Percentiles rank a stretch among this genome's conserved stretches.
These are phyloP conservation scores for Cylindrotheca closterium DNA, from an alignment of 108 stramenopile genomes.

Conservation along the genomic window DNA sequence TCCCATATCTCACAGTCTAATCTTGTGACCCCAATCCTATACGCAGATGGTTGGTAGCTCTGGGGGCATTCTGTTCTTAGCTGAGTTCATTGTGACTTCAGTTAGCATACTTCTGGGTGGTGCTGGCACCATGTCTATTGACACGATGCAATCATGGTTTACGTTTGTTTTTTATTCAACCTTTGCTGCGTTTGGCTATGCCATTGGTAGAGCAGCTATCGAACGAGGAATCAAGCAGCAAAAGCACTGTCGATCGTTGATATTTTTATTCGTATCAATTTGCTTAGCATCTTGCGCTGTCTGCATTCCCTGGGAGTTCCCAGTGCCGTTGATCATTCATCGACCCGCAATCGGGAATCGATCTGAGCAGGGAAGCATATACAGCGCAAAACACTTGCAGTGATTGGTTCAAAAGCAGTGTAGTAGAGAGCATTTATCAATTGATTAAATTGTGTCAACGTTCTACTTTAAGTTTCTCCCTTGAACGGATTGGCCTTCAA, in stretches of 20 bases:
- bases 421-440: no score
- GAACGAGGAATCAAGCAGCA: conserved; percentile 54
- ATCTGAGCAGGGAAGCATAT: no score
- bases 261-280: conserved; percentile 46
- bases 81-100: conserved; percentile 67
- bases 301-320: conserved; percentile 24
- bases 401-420: no score
- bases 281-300: conserved; percentile 5
- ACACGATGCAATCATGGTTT: conserved; percentile 63
- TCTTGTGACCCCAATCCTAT: no score
- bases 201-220: conserved; percentile 58
- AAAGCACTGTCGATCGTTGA: conserved; percentile 44
- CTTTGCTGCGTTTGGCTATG: conserved; percentile 57
- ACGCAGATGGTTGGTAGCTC: conserved; percentile 74
- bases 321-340: conserved; percentile 11
- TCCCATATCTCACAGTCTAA: no score
- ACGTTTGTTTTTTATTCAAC: conserved; percentile 55
- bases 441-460: no score
- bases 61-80: conserved; percentile 67
- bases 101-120: conserved; percentile 68
- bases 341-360: conserved; percentile 6
- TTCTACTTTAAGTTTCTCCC: conserved; percentile 25
- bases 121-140: conserved; percentile 56
- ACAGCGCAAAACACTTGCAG: no score
- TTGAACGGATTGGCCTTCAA: conserved; percentile 29